Percentiles rank a stretch among this genome's conserved stretches.
Evolutionary conservation across 768 basidiomycete genomes (phyloP).

Genomic region (Amanita pallidorosea): DNA sequence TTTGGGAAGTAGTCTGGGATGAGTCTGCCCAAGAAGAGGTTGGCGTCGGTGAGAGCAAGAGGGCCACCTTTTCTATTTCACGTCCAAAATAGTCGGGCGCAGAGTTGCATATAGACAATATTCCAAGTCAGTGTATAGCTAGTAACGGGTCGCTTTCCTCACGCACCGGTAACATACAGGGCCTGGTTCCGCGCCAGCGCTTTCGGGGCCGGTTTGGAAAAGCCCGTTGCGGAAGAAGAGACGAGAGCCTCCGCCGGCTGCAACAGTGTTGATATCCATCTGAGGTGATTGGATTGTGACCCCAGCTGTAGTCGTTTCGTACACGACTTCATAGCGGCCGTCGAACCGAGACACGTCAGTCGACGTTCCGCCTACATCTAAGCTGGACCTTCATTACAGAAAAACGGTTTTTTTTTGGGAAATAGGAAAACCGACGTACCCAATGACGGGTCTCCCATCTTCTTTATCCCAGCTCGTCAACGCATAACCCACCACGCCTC

Average conservation of each 20-base stretch:
- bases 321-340: conserved; percentile 85
- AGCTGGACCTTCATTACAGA: conserved; percentile 23
- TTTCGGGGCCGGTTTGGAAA: conserved; percentile 86
- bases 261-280: conserved; percentile 92
- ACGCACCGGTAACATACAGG: conserved; percentile 83
- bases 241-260: conserved; percentile 90
- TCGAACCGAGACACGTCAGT: conserved; percentile 93
- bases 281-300: conserved; percentile 89
- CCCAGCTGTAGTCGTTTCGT: conserved; percentile 92
- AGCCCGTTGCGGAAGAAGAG: conserved; percentile 84
- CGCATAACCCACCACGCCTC: conserved; percentile 93
- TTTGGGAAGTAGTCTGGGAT: conserved; percentile 90
- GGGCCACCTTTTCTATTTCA: conserved; percentile 74
- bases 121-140: too few relatives aligned
- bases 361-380: conserved; percentile 92
- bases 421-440: conserved; percentile 33
- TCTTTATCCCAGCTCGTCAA: conserved; percentile 83
- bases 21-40: conserved; percentile 80
- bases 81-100: too few relatives aligned
- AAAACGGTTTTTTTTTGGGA: neutral
- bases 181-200: conserved; percentile 89
- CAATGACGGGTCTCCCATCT: conserved; percentile 67
- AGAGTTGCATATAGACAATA: neutral
- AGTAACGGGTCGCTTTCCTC: neutral
- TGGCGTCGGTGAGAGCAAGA: conserved; percentile 88